Percentiles rank a stretch among this genome's conserved stretches.
phyloP scores from a whole-genome alignment of 352 stramenopile species.

The Thraustotheca clavata region DNA sequence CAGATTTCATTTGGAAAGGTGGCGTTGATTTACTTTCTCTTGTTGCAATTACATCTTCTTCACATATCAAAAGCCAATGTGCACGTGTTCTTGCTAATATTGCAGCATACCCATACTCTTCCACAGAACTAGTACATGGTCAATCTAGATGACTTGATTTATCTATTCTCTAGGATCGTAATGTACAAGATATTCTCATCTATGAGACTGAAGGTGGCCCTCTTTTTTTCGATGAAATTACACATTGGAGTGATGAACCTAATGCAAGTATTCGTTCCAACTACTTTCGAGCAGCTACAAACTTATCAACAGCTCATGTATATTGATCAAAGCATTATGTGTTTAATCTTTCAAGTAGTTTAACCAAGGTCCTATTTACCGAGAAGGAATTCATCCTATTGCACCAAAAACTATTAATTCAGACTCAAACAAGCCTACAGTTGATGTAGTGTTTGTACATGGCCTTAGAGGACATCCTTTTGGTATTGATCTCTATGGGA shows the following conservation, averaged over 20 bases:
- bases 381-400: conserved; percentile 72
- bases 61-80: conserved; percentile 36
- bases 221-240: conserved; percentile 32
- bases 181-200: conserved; percentile 43
- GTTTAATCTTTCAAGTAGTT: no score
- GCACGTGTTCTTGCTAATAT: conserved; percentile 71
- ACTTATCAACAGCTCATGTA: no score
- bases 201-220: conserved; percentile 35
- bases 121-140: background rate
- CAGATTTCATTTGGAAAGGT: conserved; percentile 7
- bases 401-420: conserved; percentile 27
- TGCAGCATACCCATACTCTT: conserved; percentile 20
- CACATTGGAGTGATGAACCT: conserved; percentile 29
- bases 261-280: conserved; percentile 72
- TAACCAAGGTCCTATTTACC: conserved; percentile 61
- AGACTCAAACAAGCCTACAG: background rate
- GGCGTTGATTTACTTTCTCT: conserved; percentile 7
- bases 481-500: conserved; percentile 15
- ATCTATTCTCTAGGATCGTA: conserved; percentile 26
- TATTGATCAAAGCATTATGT: no score
- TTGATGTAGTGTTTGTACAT: conserved; percentile 82
- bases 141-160: background rate
- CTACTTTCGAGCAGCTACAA: conserved; percentile 58
- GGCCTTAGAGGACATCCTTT: conserved; percentile 73
- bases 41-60: background rate